A percentile compares a stretch with the other conserved stretches of the same genome.
Evolutionary conservation across 1,139 yeast species (phyloP).

Genomic region (Taphrina populina): DNA sequence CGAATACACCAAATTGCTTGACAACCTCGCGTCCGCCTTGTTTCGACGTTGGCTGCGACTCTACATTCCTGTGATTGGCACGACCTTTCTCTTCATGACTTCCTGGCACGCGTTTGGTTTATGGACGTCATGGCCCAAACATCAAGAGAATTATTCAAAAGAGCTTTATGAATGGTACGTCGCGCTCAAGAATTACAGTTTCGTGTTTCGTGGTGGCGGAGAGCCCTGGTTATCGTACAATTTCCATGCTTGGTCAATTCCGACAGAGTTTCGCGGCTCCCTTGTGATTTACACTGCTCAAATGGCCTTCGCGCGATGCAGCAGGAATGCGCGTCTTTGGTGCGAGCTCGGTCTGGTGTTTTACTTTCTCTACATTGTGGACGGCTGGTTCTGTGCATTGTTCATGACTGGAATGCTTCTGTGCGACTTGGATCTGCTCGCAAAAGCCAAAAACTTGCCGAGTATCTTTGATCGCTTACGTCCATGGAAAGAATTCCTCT

Average conservation of each 20-base stretch:
- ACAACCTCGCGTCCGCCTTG: slow-evolving; percentile 16
- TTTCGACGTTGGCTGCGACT: slow-evolving; percentile 23
- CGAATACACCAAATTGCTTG: slow-evolving; percentile 9
- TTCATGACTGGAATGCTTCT: slow-evolving; percentile 24
- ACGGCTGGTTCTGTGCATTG: slow-evolving; percentile 29
- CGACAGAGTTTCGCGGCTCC: slow-evolving; percentile 27
- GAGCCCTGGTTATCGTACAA: slow-evolving; percentile 29
- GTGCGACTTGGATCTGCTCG: slow-evolving; percentile 27
- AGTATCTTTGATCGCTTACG: not conserved
- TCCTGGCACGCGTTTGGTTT: slow-evolving; percentile 28
- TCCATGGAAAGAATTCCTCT: slow-evolving; percentile 2
- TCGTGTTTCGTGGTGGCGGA: slow-evolving; percentile 19
- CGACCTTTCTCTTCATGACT: slow-evolving; percentile 31
- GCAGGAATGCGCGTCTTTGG: slow-evolving; percentile 17
- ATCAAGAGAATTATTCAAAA: slow-evolving; percentile 9
- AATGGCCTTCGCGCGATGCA: slow-evolving; percentile 11
- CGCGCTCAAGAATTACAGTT: slow-evolving; percentile 26
- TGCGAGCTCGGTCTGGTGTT: slow-evolving; percentile 14
- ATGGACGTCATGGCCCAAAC: slow-evolving; percentile 30
- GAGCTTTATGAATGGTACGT: slow-evolving; percentile 18
- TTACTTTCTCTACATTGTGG: slow-evolving; percentile 25
- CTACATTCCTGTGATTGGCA: slow-evolving; percentile 28
- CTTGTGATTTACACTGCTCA: slow-evolving; percentile 19
- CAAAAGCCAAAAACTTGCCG: slow-evolving; percentile 4
- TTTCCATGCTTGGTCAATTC: slow-evolving; percentile 32